A percentile compares a stretch with the other conserved stretches of the same genome.
phyloP scores from a whole-genome alignment of 2,329 filamentous ascomycete species.

The Ciborinia camelliae region DNA sequence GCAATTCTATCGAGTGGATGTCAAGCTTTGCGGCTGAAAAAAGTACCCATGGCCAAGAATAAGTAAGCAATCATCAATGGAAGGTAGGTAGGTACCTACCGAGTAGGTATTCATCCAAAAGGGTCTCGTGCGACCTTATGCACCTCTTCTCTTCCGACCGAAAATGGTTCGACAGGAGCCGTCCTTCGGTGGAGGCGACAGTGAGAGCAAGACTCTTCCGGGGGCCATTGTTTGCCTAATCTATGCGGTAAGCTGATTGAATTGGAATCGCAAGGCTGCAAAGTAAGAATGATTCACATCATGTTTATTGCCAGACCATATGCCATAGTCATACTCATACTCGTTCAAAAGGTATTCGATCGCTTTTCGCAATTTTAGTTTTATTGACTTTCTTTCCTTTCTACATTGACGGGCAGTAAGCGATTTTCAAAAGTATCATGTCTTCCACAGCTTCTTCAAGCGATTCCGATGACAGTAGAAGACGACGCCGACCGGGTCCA shows the following conservation, averaged over 20 bases:
- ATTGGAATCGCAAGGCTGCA: conserved; percentile 1
- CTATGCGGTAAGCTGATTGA: conserved; percentile 3
- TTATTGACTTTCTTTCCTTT: background rate
- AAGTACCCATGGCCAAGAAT: background rate
- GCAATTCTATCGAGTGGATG: background rate
- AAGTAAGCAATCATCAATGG: background rate
- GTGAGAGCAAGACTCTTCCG: conserved; percentile 5
- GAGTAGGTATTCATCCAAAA: too few species aligned
- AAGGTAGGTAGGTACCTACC: too few species aligned
- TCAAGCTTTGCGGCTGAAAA: conserved; percentile 10
- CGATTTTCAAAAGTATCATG: conserved; percentile 16
- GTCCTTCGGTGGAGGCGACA: background rate
- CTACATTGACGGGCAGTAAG: background rate
- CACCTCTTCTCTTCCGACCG: conserved; percentile 16
- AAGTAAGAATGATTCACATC: background rate
- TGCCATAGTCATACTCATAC: too few species aligned
- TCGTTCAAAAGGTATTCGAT: background rate
- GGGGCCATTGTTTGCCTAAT: conserved; percentile 5
- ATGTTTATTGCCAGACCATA: background rate
- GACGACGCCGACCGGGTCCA: conserved; percentile 1
- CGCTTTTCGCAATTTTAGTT: background rate
- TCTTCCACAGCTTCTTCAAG: conserved; percentile 25
- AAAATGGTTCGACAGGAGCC: conserved; percentile 9
- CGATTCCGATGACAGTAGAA: conserved; percentile 26
- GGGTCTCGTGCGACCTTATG: conserved; percentile 12